Conservation (phyloP, 805 yeast genomes). For the Clavispora fructus region DNA sequence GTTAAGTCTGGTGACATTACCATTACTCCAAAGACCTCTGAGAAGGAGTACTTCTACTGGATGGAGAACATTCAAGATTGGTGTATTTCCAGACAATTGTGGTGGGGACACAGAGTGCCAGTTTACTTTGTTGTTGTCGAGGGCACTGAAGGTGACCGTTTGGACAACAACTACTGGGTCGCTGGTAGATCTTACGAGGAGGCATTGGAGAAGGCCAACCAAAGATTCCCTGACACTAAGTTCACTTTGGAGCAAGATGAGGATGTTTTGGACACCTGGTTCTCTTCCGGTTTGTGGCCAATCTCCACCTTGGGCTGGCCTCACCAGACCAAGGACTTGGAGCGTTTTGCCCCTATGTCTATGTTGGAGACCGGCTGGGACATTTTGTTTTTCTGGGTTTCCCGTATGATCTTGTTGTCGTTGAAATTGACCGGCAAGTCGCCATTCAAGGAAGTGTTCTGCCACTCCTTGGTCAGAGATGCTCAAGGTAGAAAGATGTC, state of each 20-base stretch:
- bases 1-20: constrained; percentile 76
- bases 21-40: constrained; percentile 84
- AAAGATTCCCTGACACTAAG: constrained; percentile 62
- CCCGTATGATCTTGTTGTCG: constrained; percentile 92
- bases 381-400: constrained; percentile 97
- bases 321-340: constrained; percentile 63
- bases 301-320: constrained; percentile 98
- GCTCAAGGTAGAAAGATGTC: constrained; percentile 99
- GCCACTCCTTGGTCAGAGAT: constrained; percentile 97
- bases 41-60: constrained; percentile 93
- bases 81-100: constrained; percentile 92
- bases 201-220: constrained; percentile 76
- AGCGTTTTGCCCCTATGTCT: constrained; percentile 81
- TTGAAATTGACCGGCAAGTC: constrained; percentile 83
- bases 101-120: constrained; percentile 99
- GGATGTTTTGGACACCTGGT: constrained; percentile 98
- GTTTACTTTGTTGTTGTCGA: constrained; percentile 83
- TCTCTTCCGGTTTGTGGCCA: constrained; percentile 97
- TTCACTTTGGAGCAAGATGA: constrained; percentile 90
- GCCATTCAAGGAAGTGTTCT: constrained; percentile 95
- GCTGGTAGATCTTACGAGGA: constrained; percentile 82
- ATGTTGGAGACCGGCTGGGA: constrained; percentile 99
- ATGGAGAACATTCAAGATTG: constrained; percentile 94
- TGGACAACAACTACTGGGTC: constrained; percentile 77
- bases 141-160: constrained; percentile 59